Percentiles rank a stretch among this genome's conserved stretches.
phyloP scores from a whole-genome alignment of 1,139 yeast genomes.

The Candida tetrigidarum region DNA sequence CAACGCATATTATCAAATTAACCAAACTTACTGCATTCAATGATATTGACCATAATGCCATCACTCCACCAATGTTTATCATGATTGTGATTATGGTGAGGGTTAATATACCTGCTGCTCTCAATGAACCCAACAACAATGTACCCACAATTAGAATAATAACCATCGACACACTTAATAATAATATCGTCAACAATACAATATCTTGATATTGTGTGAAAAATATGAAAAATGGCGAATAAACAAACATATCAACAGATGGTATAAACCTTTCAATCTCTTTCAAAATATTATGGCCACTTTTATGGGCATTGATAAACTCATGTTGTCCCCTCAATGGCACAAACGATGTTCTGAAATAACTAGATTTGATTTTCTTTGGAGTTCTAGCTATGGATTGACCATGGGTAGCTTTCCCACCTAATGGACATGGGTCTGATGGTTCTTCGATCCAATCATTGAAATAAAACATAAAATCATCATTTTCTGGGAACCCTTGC shows the following conservation, averaged over 20 bases:
- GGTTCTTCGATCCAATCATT: slow-evolving; percentile 83
- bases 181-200: slow-evolving; percentile 54
- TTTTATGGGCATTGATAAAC: slow-evolving; percentile 78
- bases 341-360: slow-evolving; percentile 78
- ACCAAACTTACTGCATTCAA: slow-evolving; percentile 91
- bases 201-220: slow-evolving; percentile 86
- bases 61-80: slow-evolving; percentile 75
- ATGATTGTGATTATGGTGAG: slow-evolving; percentile 67
- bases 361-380: slow-evolving; percentile 54
- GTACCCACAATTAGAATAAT: slow-evolving; percentile 60
- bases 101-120: slow-evolving; percentile 60
- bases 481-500: slow-evolving; percentile 82
- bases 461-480: slow-evolving; percentile 69
- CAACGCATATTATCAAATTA: slow-evolving; percentile 86
- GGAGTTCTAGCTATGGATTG: slow-evolving; percentile 52
- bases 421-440: slow-evolving; percentile 92
- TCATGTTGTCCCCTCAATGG: slow-evolving; percentile 85
- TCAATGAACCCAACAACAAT: slow-evolving; percentile 66
- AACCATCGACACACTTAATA: slow-evolving; percentile 59
- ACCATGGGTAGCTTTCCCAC: slow-evolving; percentile 93
- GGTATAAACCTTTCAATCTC: slow-evolving; percentile 53
- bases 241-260: slow-evolving; percentile 71
- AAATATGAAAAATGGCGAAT: slow-evolving; percentile 89
- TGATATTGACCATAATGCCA: slow-evolving; percentile 76
- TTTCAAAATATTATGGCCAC: slow-evolving; percentile 69